Conservation (phyloP, 2,329 filamentous ascomycete species). For the Triangularia verruculosa region DNA sequence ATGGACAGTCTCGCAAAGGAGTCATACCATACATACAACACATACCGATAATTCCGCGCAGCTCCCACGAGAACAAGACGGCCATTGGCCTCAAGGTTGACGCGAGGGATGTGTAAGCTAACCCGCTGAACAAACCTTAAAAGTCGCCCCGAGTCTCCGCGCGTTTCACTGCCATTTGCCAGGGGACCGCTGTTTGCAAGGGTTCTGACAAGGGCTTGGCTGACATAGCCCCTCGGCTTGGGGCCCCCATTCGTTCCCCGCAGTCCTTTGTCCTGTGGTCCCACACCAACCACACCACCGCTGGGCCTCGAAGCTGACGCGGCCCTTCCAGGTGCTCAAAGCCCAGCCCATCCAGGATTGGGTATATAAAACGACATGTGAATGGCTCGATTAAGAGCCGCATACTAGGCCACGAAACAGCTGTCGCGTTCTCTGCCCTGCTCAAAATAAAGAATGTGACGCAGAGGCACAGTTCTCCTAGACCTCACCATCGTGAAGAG, state of each 20-base stretch:
- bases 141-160: constrained; percentile 2
- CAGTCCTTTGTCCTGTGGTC: constrained; percentile 19
- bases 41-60: not conserved
- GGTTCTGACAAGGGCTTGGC: constrained; percentile 18
- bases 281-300: constrained; percentile 18
- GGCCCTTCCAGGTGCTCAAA: constrained; percentile 14
- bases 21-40: not conserved
- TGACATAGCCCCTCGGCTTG: constrained; percentile 19
- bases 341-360: not conserved
- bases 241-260: constrained; percentile 12
- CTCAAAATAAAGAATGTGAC: not conserved
- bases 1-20: not conserved
- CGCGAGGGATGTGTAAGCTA: constrained; percentile 2
- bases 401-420: constrained; percentile 17
- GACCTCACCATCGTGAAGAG: constrained; percentile 37
- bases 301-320: constrained; percentile 25
- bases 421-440: constrained; percentile 19
- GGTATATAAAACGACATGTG: constrained; percentile 3
- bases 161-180: constrained; percentile 17
- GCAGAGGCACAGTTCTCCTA: constrained; percentile 9
- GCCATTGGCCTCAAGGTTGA: not conserved
- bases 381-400: constrained; percentile 13
- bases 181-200: constrained; percentile 13
- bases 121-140: constrained; percentile 15
- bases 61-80: not conserved